These are phyloP conservation scores for Cryomyces minteri DNA, from an alignment of 495 filamentous ascomycete genomes.

Conservation along the genomic window DNA sequence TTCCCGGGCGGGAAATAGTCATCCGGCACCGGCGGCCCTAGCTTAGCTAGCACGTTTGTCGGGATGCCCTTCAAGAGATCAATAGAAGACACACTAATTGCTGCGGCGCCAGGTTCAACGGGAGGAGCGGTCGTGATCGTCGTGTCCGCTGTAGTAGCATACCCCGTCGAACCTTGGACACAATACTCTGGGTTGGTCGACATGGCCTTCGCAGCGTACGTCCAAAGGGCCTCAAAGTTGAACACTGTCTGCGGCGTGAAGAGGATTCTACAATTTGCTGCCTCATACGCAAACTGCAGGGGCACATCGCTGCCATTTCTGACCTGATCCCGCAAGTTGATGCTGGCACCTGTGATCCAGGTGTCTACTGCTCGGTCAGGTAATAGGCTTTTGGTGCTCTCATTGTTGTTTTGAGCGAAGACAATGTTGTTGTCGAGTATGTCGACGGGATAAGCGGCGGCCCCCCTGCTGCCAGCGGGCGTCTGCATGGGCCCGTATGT, in stretches of 20 bases:
- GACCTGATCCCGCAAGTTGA: slow-evolving; percentile 18
- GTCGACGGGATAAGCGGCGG: slow-evolving; percentile 7
- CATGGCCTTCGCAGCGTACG: slow-evolving; percentile 9
- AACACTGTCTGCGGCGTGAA: slow-evolving; percentile 17
- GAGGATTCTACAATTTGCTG: slow-evolving; percentile 18
- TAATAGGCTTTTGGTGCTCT: not conserved
- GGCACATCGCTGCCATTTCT: slow-evolving; percentile 13
- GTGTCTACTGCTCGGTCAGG: not conserved
- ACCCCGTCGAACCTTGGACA: not conserved
- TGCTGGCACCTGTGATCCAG: not conserved
- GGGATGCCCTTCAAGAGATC: too few species aligned
- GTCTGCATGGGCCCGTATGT: slow-evolving; percentile 16
- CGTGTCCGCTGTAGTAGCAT: not conserved
- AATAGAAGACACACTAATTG: too few species aligned
- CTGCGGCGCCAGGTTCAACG: too few species aligned
- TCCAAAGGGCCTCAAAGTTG: slow-evolving; percentile 16
- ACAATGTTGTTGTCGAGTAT: slow-evolving; percentile 8
- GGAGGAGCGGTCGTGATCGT: not conserved
- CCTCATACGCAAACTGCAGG: slow-evolving; percentile 20
- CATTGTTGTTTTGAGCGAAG: not conserved
- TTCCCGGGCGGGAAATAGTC: too few species aligned
- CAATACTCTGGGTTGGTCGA: not conserved
- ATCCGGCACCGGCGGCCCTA: too few species aligned
- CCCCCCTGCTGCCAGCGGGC: slow-evolving; percentile 14
- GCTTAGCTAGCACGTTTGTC: too few species aligned